Base-by-base conservation (phyloP, 768 basidiomycete genomes). In the Macrocybe gigantea region DNA sequence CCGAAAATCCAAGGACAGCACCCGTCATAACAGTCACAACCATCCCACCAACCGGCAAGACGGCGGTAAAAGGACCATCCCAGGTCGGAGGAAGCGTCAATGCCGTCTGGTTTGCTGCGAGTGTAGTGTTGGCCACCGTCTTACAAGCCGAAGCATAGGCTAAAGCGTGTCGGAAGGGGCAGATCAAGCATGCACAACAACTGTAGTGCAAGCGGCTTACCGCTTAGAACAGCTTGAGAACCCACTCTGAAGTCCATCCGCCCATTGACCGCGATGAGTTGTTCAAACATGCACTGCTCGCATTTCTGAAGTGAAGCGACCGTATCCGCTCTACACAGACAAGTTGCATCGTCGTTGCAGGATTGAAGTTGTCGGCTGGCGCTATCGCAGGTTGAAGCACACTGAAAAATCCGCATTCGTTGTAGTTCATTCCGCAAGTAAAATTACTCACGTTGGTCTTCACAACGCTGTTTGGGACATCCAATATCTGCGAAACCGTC, bases 251-350 rank as follows among this genome's bases (percentile, higher is more conserved):
- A 64, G 60, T 84, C 79, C 48, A 70, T 64, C 15, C 60, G 69
- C 47, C 69, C 58, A 58, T 82, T 82, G 33, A 64, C 63, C 7
- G 57, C 56, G 53, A 90, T 73, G 29, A 87, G 64, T 48, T 67
- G 65, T 37, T 64, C 60, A 58, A 84, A 81, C 73, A 84, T 75
- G 69, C 86, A 89, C 56, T 82, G 78, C 61, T 89, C 75, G 64
- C 85, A 85, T 33, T 56, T 43, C 1, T 70, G 63, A 47, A 89
- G 62, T 1, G 65, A 53, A 1, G 60, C 48, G 32, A 79, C 69
- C 3, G 75, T 75, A 6, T 50, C 57, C 10, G 63, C 49, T 12
- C 49, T 56, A 69, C 87, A 89, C 22, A 85, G 69, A 60, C 86
- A 88, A 13, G 52, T 50, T 33, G 74, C 62, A 52, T 78, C 65